A percentile compares a stretch with the other conserved stretches of the same genome.
Evolutionary conservation across 106 monocot genomes (phyloP).

Genomic region (Phalaenopsis aphrodite): DNA sequence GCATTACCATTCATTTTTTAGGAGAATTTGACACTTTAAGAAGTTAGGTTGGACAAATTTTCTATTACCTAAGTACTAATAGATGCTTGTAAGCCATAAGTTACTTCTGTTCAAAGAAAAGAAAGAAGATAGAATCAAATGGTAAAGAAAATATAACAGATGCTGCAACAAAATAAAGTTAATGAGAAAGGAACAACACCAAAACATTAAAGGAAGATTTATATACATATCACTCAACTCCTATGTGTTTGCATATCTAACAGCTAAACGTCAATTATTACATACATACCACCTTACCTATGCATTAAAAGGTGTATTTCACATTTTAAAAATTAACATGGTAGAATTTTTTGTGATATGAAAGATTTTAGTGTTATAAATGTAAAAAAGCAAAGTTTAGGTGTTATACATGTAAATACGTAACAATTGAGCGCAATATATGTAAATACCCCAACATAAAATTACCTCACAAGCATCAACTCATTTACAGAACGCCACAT

Average conservation of each 20-base stretch:
- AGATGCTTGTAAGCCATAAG: neutral
- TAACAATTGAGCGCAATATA: too few species aligned
- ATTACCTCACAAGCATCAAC: constrained; percentile 85
- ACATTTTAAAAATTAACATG: too few species aligned
- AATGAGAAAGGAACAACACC: neutral
- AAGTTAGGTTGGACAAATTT: neutral
- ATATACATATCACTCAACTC: too few species aligned
- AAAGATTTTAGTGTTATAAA: too few species aligned
- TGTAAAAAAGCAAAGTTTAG: too few species aligned
- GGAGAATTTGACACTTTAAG: neutral
- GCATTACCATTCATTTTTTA: too few species aligned
- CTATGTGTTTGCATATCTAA: too few species aligned
- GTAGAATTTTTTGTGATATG: too few species aligned
- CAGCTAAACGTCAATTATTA: too few species aligned
- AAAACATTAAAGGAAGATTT: neutral
- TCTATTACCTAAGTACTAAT: neutral
- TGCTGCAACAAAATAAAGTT: neutral
- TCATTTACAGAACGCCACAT: constrained; percentile 98
- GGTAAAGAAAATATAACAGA: neutral
- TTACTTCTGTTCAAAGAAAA: neutral
- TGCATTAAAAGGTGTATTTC: too few species aligned
- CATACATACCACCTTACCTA: too few species aligned
- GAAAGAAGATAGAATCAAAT: neutral
- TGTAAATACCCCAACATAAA: neutral
- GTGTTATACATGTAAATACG: too few species aligned